Evolutionary conservation across 305 asterid genomes (phyloP).

Genomic region (Striga hermonthica): DNA sequence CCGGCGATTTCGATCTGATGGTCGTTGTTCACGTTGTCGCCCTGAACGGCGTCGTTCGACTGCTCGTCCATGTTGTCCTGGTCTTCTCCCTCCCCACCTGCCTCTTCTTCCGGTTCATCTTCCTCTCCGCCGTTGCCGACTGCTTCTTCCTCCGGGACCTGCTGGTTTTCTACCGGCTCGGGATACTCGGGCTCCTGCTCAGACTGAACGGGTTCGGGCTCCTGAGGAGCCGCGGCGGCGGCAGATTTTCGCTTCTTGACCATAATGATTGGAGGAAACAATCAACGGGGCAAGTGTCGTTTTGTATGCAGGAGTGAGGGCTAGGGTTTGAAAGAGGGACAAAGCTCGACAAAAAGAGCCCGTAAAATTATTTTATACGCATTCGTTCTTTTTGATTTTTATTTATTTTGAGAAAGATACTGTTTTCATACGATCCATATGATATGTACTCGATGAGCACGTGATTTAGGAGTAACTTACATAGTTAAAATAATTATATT

Average conservation of each 20-base stretch:
- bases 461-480: no score
- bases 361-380: no score
- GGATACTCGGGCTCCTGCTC: conserved; percentile 24
- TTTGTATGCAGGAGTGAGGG: conserved; percentile 5
- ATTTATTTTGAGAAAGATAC: no score
- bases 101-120: conserved; percentile 20
- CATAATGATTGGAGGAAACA: conserved; percentile 30
- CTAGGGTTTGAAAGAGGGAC: conserved; percentile 28
- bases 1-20: conserved; percentile 10
- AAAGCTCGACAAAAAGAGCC: not conserved
- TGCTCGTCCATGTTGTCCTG: conserved; percentile 22
- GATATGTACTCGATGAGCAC: no score
- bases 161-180: conserved; percentile 18
- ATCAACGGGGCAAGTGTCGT: conserved; percentile 6
- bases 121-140: conserved; percentile 13
- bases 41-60: not conserved
- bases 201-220: conserved; percentile 30
- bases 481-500: no score
- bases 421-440: no score
- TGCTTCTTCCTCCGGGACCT: conserved; percentile 8
- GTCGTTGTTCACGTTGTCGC: conserved; percentile 25
- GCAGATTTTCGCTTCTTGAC: conserved; percentile 58
- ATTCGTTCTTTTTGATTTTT: no score
- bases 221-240: conserved; percentile 40
- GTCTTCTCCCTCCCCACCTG: not conserved